phyloP scores from a whole-genome alignment of 179 eudicot genomes.

The Silene coronaria region DNA sequence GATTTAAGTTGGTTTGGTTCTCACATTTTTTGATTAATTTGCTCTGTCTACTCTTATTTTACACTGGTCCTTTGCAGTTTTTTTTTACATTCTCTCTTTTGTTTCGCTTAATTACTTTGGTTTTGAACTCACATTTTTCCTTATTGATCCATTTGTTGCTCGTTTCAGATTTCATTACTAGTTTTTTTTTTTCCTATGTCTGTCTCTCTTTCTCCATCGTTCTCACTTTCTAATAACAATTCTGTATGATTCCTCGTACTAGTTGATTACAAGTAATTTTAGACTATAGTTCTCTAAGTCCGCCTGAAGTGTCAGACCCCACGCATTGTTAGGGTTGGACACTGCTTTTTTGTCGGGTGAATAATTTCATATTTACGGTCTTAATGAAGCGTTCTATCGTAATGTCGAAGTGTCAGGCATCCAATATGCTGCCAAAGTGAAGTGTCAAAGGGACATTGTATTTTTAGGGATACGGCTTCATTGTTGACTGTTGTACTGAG shows the following conservation, averaged over 20 bases:
- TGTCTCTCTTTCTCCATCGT: neutral
- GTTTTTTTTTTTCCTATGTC: neutral
- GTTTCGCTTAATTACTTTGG: too few relatives aligned
- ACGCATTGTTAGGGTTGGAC: too few relatives aligned
- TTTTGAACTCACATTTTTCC: too few relatives aligned
- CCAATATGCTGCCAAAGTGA: neutral
- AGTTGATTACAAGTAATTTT: neutral
- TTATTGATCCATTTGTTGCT: neutral
- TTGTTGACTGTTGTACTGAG: neutral
- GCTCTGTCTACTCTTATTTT: neutral
- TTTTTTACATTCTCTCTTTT: neutral
- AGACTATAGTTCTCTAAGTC: too few relatives aligned
- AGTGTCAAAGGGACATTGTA: neutral
- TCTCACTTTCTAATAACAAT: neutral
- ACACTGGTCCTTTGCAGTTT: neutral
- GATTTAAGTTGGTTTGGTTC: neutral
- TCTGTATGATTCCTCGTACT: neutral
- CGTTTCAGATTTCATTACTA: neutral
- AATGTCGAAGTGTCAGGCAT: neutral
- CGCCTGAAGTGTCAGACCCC: too few relatives aligned
- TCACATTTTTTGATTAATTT: neutral
- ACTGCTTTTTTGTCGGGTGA: too few relatives aligned
- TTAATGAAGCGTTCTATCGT: neutral
- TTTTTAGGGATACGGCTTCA: neutral
- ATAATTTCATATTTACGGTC: neutral